Percentiles rank a stretch among this genome's conserved stretches.
Evolutionary conservation across 768 basidiomycete genomes (phyloP).

Genomic region (Suillus spraguei): DNA sequence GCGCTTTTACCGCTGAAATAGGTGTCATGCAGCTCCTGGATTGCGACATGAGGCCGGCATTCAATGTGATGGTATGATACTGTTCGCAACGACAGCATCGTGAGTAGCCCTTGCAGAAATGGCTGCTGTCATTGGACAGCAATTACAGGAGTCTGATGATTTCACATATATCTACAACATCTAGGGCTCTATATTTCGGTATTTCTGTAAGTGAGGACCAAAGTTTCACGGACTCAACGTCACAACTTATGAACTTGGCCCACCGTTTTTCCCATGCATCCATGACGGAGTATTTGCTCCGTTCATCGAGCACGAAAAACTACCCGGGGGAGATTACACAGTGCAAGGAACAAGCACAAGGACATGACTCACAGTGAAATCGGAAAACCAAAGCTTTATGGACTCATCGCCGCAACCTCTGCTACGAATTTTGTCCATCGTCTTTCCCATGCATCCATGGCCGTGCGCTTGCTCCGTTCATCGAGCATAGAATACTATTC

Average conservation of each 20-base stretch:
- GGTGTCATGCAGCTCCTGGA: not conserved
- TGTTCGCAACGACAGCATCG: not conserved
- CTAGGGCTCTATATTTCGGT: not conserved
- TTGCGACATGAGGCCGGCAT: not conserved
- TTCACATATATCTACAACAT: not conserved
- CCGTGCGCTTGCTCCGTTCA: conserved; percentile 43
- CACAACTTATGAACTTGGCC: conserved; percentile 41
- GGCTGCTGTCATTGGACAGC: not conserved
- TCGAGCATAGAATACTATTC: conserved; percentile 54
- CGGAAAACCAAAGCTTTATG: conserved; percentile 18
- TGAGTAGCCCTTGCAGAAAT: not conserved
- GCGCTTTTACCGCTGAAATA: not conserved
- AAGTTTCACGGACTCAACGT: conserved; percentile 19
- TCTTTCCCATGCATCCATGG: conserved; percentile 45
- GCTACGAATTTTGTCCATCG: conserved; percentile 50
- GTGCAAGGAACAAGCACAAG: not conserved
- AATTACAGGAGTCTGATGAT: not conserved
- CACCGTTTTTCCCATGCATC: conserved; percentile 48
- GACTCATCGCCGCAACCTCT: conserved; percentile 26
- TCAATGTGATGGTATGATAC: not conserved
- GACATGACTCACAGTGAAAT: conserved; percentile 38
- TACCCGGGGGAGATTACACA: conserved; percentile 24
- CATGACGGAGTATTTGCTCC: conserved; percentile 48
- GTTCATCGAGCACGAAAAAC: conserved; percentile 51
- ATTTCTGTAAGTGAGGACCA: not conserved